Evolutionary conservation across 176 grass and related monocot species (phyloP).

Genomic region (Carex littledalei): DNA sequence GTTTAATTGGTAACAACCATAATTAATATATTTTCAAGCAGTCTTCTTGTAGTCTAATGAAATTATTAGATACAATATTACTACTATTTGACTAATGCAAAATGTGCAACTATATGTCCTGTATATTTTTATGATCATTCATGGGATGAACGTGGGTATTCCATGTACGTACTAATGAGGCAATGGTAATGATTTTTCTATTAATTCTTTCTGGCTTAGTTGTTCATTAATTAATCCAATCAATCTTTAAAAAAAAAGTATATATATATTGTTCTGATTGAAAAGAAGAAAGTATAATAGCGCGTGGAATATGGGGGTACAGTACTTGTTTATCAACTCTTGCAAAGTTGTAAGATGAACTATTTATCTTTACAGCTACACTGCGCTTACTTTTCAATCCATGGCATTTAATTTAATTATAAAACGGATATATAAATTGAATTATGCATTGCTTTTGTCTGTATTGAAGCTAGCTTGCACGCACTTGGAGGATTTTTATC

Average conservation of each 20-base stretch:
- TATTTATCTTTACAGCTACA: slow-evolving; percentile 11
- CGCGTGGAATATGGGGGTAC: neutral
- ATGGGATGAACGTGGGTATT: neutral
- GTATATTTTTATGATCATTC: neutral
- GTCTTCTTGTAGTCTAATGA: neutral
- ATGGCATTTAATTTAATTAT: neutral
- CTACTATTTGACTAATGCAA: slow-evolving; percentile 1
- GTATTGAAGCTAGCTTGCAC: slow-evolving; percentile 15
- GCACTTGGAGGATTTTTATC: slow-evolving; percentile 2
- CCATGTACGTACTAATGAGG: neutral
- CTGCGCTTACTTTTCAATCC: neutral
- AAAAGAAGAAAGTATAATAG: neutral
- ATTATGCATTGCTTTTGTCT: slow-evolving; percentile 13
- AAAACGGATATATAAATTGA: neutral
- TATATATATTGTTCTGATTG: neutral
- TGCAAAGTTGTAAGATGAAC: neutral
- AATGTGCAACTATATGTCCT: neutral
- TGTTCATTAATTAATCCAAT: neutral
- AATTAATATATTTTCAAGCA: neutral
- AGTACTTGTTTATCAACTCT: neutral
- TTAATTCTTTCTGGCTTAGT: neutral
- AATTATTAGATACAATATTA: neutral
- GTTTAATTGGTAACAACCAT: neutral
- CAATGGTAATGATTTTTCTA: neutral
- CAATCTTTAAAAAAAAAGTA: neutral